A percentile compares a stretch with the other conserved stretches of the same genome.
Conservation (phyloP, 1,284 basidiomycete species). For the Tausonia pullulans region DNA sequence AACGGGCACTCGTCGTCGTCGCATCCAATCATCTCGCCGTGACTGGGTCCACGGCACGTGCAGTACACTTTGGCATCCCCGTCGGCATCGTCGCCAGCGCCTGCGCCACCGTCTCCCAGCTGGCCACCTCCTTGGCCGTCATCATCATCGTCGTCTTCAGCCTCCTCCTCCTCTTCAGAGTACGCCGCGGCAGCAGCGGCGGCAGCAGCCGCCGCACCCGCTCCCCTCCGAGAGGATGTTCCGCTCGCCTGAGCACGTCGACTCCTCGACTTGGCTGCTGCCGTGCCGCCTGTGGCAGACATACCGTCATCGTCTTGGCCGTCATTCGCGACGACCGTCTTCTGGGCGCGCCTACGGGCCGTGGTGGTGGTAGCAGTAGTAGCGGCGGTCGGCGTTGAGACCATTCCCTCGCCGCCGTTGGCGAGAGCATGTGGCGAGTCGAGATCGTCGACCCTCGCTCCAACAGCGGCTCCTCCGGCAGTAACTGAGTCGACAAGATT, state of each 20-base stretch:
- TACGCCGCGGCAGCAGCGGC: background rate
- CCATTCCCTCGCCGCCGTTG: background rate
- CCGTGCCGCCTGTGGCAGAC: background rate
- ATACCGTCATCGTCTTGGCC: background rate
- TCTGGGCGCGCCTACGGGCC: background rate
- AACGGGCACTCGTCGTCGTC: conserved; percentile 76
- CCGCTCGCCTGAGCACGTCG: background rate
- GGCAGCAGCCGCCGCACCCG: background rate
- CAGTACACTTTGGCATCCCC: conserved; percentile 59
- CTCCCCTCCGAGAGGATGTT: background rate
- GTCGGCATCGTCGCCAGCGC: background rate
- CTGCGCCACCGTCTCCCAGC: background rate
- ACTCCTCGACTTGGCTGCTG: background rate
- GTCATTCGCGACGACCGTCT: background rate
- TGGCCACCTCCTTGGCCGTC: background rate
- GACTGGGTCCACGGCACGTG: conserved; percentile 73
- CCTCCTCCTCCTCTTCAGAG: background rate
- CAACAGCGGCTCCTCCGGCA: background rate
- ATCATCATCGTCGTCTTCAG: conserved; percentile 5
- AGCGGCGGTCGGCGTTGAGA: background rate
- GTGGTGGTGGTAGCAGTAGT: background rate
- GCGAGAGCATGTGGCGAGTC: background rate
- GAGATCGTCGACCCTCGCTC: conserved; percentile 11
- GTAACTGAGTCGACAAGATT: conserved; percentile 14
- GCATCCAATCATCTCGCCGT: conserved; percentile 96